Evolutionary conservation across 2,329 filamentous ascomycete genomes (phyloP).

Genomic region (Paramyrothecium sp.): DNA sequence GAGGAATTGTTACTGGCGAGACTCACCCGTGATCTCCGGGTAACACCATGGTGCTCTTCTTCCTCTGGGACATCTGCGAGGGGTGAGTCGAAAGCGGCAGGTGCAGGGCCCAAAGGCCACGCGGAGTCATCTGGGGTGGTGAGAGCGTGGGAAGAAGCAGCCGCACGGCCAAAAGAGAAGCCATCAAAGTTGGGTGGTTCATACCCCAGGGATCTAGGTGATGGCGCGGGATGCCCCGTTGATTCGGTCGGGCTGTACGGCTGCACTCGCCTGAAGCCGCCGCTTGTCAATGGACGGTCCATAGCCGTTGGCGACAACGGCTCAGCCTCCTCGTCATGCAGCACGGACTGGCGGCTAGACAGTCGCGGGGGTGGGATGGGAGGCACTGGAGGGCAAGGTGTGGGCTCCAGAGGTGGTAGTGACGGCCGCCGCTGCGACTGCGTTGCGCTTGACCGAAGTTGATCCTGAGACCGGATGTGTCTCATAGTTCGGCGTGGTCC

Average conservation of each 20-base stretch:
- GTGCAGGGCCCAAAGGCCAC: constrained; percentile 34
- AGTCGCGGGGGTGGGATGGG: constrained; percentile 50
- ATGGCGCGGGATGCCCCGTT: constrained; percentile 11
- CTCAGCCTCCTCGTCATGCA: constrained; percentile 37
- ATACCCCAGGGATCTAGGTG: background rate
- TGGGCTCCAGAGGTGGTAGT: constrained; percentile 40
- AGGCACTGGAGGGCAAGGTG: constrained; percentile 26
- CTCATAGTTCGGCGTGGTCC: constrained; percentile 36
- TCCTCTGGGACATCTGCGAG: constrained; percentile 63
- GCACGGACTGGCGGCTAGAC: constrained; percentile 53
- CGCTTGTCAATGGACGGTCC: constrained; percentile 44
- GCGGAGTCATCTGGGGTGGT: constrained; percentile 40
- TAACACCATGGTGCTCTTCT: constrained; percentile 47
- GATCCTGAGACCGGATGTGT: constrained; percentile 48
- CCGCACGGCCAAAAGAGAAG: constrained; percentile 12
- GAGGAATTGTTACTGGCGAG: constrained; percentile 48
- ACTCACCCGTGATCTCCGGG: constrained; percentile 40
- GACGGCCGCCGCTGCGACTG: constrained; percentile 42
- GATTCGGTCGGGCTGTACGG: constrained; percentile 32
- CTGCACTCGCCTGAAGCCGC: constrained; percentile 43
- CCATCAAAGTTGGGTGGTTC: background rate
- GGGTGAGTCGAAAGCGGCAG: constrained; percentile 35
- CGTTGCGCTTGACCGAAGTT: constrained; percentile 44
- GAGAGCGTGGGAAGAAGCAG: constrained; percentile 34
- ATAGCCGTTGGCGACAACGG: constrained; percentile 26